A percentile compares a stretch with the other conserved stretches of the same genome.
Evolutionary conservation across 306 rosid species (phyloP).

Genomic region (Ceratonia siliqua): DNA sequence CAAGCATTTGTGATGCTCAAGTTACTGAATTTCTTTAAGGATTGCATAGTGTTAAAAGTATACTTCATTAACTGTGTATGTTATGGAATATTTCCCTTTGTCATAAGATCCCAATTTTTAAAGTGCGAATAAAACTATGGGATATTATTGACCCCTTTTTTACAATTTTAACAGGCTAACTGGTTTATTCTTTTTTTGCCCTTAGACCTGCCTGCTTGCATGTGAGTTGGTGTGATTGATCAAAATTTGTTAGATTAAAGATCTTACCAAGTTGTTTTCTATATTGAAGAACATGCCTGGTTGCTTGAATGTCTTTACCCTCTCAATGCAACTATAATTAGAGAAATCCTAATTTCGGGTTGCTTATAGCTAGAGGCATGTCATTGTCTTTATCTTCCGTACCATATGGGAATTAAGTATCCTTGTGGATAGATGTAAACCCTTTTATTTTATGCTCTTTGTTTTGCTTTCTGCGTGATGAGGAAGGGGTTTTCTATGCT

Average conservation of each 20-base stretch:
- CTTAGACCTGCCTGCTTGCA: slow-evolving; percentile 1
- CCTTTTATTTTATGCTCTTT: no score
- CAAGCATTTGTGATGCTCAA: neutral
- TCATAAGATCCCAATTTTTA: neutral
- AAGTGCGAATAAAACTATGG: no score
- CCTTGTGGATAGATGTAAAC: neutral
- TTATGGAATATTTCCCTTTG: neutral
- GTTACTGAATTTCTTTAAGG: neutral
- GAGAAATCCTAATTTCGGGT: neutral
- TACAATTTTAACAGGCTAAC: neutral
- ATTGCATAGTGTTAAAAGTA: no score
- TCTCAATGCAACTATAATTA: neutral
- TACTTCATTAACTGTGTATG: neutral
- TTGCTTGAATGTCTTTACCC: slow-evolving; percentile 14
- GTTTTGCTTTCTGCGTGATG: no score
- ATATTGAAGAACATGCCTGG: neutral
- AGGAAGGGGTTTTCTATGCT: no score
- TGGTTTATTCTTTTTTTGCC: neutral
- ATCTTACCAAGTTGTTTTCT: neutral
- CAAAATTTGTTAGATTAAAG: no score
- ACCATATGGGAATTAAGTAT: neutral
- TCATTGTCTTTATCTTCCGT: neutral
- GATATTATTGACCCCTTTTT: no score
- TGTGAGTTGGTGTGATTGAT: no score
- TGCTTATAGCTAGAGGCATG: neutral